Conservation (phyloP, 2,329 filamentous ascomycete species). For the Alternaria novae-zelandiae region DNA sequence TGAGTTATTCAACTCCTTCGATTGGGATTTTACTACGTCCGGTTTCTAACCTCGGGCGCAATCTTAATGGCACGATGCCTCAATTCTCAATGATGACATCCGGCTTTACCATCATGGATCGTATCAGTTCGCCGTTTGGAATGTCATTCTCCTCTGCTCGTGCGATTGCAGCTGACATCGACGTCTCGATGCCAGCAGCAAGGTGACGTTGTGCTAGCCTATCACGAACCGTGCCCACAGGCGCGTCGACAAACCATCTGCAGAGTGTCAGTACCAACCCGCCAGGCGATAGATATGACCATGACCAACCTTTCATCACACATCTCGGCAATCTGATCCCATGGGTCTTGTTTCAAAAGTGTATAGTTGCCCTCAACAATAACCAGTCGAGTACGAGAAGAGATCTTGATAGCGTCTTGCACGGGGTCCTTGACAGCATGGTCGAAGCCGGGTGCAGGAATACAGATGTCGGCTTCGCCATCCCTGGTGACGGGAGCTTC, state of each 20-base stretch:
- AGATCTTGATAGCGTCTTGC: conserved; percentile 22
- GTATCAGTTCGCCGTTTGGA: conserved; percentile 32
- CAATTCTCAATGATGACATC: conserved; percentile 28
- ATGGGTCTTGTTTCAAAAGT: conserved; percentile 28
- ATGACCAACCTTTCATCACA: conserved; percentile 27
- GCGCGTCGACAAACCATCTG: conserved; percentile 35
- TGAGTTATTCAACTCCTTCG: conserved; percentile 33
- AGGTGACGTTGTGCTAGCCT: conserved; percentile 30
- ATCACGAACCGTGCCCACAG: conserved; percentile 21
- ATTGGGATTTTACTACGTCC: conserved; percentile 30
- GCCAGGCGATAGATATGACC: not conserved
- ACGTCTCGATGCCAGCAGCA: conserved; percentile 31
- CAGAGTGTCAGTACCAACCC: not conserved
- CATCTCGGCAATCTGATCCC: conserved; percentile 20
- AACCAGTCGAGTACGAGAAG: conserved; percentile 27
- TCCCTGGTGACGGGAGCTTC: conserved; percentile 20
- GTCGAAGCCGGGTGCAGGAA: conserved; percentile 33
- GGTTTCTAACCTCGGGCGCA: conserved; percentile 11
- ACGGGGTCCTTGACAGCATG: conserved; percentile 34
- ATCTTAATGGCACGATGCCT: not conserved
- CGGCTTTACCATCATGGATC: conserved; percentile 24
- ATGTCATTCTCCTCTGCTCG: conserved; percentile 35
- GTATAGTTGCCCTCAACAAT: conserved; percentile 38
- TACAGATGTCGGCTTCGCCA: conserved; percentile 18
- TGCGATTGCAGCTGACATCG: conserved; percentile 23